Evolutionary conservation across 306 rosid species (phyloP), one percentile per base, ranked within the genome.

Genomic region (Lagenaria siceraria): DNA sequence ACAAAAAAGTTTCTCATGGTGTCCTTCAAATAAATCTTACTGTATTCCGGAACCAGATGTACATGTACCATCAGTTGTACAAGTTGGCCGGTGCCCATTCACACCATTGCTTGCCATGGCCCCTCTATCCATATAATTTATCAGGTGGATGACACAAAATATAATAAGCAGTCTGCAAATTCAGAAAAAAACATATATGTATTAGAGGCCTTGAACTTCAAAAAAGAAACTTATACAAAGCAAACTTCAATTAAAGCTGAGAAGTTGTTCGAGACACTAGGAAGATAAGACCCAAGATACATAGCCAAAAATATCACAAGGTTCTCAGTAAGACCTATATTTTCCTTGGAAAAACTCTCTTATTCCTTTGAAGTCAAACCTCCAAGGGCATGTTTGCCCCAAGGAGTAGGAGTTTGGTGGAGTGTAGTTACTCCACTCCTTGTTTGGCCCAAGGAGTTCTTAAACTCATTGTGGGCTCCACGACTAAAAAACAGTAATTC

Each of bases 61-160:
- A 80, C 98, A 93, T 81, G 85, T 83, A 64, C 98, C 98, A 75
- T 88, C 79, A 9, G 87, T 84, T 7, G 88, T 81, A 80, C 98
- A 93, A 79, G 87, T 84, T 10, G 63, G 81, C 63, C 83, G 87
- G 48, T 82, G 88, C 46, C 97, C 98, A 82, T 93, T 91, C 1
- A 93, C 96, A 70, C 98, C 98, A 61, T 93, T 93, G 84, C 98
- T 93, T 3, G 93, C 97, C 75, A 91, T 93, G 25, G 90, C 92
- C 81, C 97, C 98, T 62, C 96, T 93, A 80, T 91, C 97, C 80
- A 91, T 86, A 71, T 94, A 94, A 84, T 90, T 91, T 24, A 94
- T 7, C 89, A 83, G 18, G 75, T 91, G 91, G 81, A 94, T 85
- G 43, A 82, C 62, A 58, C 96, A 91, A 77, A 91, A 88, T 66